Percentiles rank a stretch among this genome's conserved stretches.
These are phyloP conservation scores for Saccharomycopsis sp. DNA, from an alignment of 805 yeast genomes.

Conservation along the genomic window DNA sequence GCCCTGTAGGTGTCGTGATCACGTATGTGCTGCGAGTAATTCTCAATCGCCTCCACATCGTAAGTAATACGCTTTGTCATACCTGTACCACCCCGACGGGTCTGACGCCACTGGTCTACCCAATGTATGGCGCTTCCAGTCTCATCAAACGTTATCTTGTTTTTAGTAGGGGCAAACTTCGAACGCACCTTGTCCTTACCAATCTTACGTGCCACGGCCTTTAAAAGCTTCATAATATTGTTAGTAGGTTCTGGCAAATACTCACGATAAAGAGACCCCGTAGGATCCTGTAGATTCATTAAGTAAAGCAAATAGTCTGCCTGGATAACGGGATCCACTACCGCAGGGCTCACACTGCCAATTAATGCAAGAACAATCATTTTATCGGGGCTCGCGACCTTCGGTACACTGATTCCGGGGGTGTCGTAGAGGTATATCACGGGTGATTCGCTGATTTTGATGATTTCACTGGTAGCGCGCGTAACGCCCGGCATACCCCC, in stretches of 20 bases:
- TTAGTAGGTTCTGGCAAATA: constrained; percentile 64
- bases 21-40: constrained; percentile 10
- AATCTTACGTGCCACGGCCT: constrained; percentile 38
- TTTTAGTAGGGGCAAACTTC: constrained; percentile 22
- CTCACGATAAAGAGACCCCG: constrained; percentile 32
- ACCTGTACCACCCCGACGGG: constrained; percentile 24
- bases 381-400: constrained; percentile 52
- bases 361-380: constrained; percentile 70
- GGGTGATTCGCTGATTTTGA: constrained; percentile 54
- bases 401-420: constrained; percentile 88
- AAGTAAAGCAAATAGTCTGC: constrained; percentile 79
- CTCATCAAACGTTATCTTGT: constrained; percentile 41
- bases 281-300: constrained; percentile 55
- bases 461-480: constrained; percentile 65
- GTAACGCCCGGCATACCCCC: constrained; percentile 93
- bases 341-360: constrained; percentile 63
- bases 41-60: constrained; percentile 26
- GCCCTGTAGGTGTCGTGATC: constrained; percentile 9
- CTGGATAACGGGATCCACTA: constrained; percentile 77
- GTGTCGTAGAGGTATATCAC: constrained; percentile 75
- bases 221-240: constrained; percentile 51
- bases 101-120: constrained; percentile 56
- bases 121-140: constrained; percentile 58
- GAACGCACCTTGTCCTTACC: constrained; percentile 23
- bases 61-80: constrained; percentile 32